Percentiles rank a stretch among this genome's conserved stretches.
Evolutionary conservation across 768 basidiomycete species (phyloP).

Genomic region (Mycena belliarum): DNA sequence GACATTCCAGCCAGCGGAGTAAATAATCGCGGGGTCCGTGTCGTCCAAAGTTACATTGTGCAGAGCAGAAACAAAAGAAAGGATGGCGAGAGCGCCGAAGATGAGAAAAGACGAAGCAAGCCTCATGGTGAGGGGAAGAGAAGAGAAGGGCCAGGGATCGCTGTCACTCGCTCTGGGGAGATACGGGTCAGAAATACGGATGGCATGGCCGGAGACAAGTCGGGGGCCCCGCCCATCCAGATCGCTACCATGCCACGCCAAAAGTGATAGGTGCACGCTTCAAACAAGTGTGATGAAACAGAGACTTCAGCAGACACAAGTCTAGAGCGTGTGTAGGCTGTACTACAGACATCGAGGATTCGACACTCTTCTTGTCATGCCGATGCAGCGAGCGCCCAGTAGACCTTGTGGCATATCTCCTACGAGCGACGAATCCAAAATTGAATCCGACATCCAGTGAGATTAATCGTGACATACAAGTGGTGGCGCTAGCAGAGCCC

Average conservation of each 20-base stretch:
- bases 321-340: too few relatives aligned
- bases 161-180: not conserved
- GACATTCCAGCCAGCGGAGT: constrained; percentile 13
- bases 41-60: constrained; percentile 19
- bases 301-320: too few relatives aligned
- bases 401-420: too few relatives aligned
- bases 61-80: constrained; percentile 13
- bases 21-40: constrained; percentile 6
- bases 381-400: too few relatives aligned
- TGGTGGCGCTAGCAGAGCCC: too few relatives aligned
- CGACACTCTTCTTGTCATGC: too few relatives aligned
- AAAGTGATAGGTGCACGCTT: constrained; percentile 9
- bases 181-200: not conserved
- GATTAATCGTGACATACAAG: too few relatives aligned
- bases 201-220: not conserved
- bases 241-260: constrained; percentile 3
- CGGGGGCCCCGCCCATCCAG: constrained; percentile 10
- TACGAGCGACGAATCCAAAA: too few relatives aligned
- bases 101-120: constrained; percentile 1
- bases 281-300: too few relatives aligned
- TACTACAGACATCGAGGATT: too few relatives aligned
- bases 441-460: too few relatives aligned
- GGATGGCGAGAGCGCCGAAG: not conserved
- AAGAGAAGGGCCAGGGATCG: constrained; percentile 8
- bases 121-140: constrained; percentile 9